Percentiles rank a stretch among this genome's conserved stretches.
Conservation (phyloP, 2,329 filamentous ascomycete species). For the Paraconiothyrium brasiliense region DNA sequence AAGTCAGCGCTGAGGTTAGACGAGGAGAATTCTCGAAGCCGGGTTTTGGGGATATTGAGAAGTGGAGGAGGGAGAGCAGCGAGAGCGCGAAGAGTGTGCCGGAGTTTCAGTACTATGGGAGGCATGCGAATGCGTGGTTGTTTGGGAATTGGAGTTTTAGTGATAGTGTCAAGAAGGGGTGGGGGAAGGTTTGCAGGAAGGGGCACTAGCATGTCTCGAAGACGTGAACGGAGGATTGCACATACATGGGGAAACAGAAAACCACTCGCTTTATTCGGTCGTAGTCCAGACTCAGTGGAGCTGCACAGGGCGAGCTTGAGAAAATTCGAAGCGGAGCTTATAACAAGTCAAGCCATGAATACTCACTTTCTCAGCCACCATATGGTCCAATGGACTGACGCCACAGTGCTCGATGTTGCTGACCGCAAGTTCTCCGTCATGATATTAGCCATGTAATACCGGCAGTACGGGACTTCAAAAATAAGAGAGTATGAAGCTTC, state of each 20-base stretch:
- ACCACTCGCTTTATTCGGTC: too few species aligned
- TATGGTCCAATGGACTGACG: too few species aligned
- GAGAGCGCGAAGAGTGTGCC: constrained; percentile 26
- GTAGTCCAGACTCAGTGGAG: neutral
- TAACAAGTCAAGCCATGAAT: too few species aligned
- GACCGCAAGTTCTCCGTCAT: too few species aligned
- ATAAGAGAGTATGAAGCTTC: too few species aligned
- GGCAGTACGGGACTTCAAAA: too few species aligned
- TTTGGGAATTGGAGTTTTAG: constrained; percentile 51
- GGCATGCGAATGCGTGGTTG: constrained; percentile 50
- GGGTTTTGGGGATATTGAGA: constrained; percentile 20
- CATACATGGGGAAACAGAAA: neutral
- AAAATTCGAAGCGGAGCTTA: too few species aligned
- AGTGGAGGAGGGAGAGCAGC: constrained; percentile 29
- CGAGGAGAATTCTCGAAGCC: constrained; percentile 43
- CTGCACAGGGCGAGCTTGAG: too few species aligned
- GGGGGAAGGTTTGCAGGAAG: constrained; percentile 33
- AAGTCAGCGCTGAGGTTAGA: constrained; percentile 31
- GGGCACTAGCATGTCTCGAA: constrained; percentile 15
- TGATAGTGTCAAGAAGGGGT: constrained; percentile 43
- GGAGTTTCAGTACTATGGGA: constrained; percentile 46
- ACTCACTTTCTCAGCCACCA: too few species aligned
- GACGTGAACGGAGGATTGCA: too few species aligned
- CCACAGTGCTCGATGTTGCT: too few species aligned
- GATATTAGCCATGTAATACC: too few species aligned